phyloP scores from a whole-genome alignment of 257 asterid genomes.

The Misopates orontium region DNA sequence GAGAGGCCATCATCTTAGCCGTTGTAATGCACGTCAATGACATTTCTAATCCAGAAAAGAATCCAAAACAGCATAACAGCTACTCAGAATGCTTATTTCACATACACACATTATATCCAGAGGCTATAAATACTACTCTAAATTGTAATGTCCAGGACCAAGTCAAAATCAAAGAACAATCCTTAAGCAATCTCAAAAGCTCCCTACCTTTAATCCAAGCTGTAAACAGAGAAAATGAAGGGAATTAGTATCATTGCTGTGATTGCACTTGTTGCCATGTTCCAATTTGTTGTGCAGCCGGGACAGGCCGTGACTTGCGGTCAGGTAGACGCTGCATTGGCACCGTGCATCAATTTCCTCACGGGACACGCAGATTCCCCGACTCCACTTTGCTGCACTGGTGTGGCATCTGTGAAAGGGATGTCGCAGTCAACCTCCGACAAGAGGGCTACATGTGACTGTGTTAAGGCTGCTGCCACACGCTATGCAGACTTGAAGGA shows the following conservation, averaged over 20 bases:
- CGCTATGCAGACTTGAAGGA: slow-evolving; percentile 33
- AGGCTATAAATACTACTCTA: no score
- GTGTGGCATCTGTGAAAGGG: slow-evolving; percentile 33
- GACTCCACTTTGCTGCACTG: slow-evolving; percentile 31
- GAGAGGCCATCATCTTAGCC: neutral
- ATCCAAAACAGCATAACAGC: slow-evolving; percentile 30
- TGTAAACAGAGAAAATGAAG: slow-evolving; percentile 24
- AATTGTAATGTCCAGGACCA: no score
- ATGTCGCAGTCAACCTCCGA: slow-evolving; percentile 30
- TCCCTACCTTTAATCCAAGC: no score
- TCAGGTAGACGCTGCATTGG: slow-evolving; percentile 34
- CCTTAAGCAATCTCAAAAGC: no score
- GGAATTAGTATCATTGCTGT: neutral
- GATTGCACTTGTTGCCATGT: slow-evolving; percentile 15
- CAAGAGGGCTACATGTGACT: slow-evolving; percentile 36
- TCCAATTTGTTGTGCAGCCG: slow-evolving; percentile 19
- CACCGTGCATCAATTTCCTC: slow-evolving; percentile 34
- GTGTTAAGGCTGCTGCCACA: slow-evolving; percentile 41
- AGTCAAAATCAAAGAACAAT: no score
- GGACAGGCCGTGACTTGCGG: slow-evolving; percentile 41
- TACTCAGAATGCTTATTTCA: slow-evolving; percentile 3
- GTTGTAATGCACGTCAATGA: neutral
- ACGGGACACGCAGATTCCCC: slow-evolving; percentile 26
- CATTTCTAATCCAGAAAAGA: neutral
- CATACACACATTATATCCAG: neutral